Evolutionary conservation across 768 basidiomycete genomes (phyloP), one percentile per base, ranked within the genome.

Genomic region (Russula compacta): DNA sequence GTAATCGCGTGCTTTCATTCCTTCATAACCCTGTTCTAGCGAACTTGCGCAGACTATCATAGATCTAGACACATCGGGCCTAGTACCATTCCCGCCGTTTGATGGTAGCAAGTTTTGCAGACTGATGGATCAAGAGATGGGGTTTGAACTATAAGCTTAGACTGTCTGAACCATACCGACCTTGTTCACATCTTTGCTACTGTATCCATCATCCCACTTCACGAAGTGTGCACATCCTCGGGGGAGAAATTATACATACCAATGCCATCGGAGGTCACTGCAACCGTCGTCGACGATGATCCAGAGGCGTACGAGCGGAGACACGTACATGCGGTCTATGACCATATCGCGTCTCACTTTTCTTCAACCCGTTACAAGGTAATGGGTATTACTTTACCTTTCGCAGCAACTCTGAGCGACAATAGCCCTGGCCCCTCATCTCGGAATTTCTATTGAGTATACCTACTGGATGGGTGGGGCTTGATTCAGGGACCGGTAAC

Each of bases 401-500:
- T 46, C 17, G 21, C 38, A 39, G 32, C 63, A 36, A 29, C n/a
- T 38, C 21, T 47, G 48, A 54, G 55, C 55, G 56, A 24, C 21
- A 33, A 57, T 42, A 93, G 92, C 91, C 91, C 63, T 95, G 92
- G 93, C 93, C 95, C 5, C 81, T 95, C 62, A 86, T 95, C 50
- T 80, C 84, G 15, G 69, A 74, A 44, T 97, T 95, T 71, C 77
- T 97, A 29, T 77, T 81, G 7, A 81, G 79, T 44, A 70, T 97
- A 14, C 81, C 87, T 14, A 74, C 84, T 19, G 87, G 92, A 29
- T 91, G 84, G 76, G 76, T 97, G 39, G 95, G 95, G 11, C 79
- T 99, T 29, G 97, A 99, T 72, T 89, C 92, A 29, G 97, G 97
- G 6, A 92, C 92, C 29, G 97, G 97, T 1, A 99, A 99, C 67